phyloP scores from a whole-genome alignment of 305 asterid species.

The Solanum hybrid region DNA sequence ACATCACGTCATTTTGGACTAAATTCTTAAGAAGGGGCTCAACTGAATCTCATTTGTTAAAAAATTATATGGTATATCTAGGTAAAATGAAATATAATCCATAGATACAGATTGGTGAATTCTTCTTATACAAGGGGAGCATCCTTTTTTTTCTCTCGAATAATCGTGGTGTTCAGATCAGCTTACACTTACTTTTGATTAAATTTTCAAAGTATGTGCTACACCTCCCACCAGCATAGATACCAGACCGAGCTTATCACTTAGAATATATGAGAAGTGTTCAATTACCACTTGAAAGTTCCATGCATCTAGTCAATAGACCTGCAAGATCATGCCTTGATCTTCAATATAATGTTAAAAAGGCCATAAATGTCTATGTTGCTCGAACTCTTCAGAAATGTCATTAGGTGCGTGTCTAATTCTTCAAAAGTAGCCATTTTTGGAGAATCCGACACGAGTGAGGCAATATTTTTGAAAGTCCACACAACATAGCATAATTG shows the following conservation, averaged over 20 bases:
- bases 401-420: no score
- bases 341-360: not conserved
- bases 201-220: not conserved
- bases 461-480: not conserved
- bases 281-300: not conserved
- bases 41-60: not conserved
- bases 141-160: not conserved
- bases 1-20: not conserved
- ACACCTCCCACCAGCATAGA: not conserved
- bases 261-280: not conserved
- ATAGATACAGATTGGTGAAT: not conserved
- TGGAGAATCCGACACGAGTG: no score
- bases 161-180: not conserved
- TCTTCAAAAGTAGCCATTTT: no score
- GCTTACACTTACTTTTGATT: not conserved
- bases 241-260: not conserved
- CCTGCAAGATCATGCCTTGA: not conserved
- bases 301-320: not conserved
- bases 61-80: not conserved
- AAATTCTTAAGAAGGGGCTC: not conserved
- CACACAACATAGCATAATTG: not conserved
- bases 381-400: not conserved
- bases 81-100: not conserved
- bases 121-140: not conserved
- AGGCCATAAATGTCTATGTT: not conserved